Evolutionary conservation across 257 asterid genomes (phyloP).

Genomic region (Nicotiana attenuata): DNA sequence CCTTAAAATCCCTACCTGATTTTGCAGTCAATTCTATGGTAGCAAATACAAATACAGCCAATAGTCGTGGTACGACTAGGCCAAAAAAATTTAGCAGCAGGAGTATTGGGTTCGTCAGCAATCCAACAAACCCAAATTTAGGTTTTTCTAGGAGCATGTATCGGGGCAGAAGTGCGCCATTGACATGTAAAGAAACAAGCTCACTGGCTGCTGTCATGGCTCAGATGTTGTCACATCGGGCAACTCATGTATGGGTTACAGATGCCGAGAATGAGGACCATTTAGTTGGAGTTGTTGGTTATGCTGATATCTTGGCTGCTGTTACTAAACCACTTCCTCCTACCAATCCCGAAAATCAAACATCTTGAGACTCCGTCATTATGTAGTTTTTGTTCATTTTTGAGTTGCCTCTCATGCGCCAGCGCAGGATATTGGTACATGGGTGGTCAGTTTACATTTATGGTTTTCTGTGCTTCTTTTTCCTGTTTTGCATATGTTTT

Average conservation of each 20-base stretch:
- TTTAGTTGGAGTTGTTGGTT: constrained; percentile 84
- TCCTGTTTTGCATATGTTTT: not conserved
- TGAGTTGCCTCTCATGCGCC: not conserved
- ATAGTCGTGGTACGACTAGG: constrained; percentile 25
- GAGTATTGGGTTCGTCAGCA: constrained; percentile 68
- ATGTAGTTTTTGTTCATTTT: not conserved
- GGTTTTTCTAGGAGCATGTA: constrained; percentile 75
- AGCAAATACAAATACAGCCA: constrained; percentile 30
- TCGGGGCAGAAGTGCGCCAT: constrained; percentile 86
- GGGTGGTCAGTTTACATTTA: not conserved
- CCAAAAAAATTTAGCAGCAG: constrained; percentile 65
- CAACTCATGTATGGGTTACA: constrained; percentile 96
- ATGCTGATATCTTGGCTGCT: constrained; percentile 78
- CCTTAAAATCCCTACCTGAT: constrained; percentile 39
- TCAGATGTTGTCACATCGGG: constrained; percentile 94
- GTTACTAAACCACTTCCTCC: constrained; percentile 60
- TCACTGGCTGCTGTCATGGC: constrained; percentile 98
- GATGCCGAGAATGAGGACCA: constrained; percentile 64
- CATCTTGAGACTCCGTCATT: constrained; percentile 21
- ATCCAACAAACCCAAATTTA: constrained; percentile 32
- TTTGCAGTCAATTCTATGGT: constrained; percentile 18
- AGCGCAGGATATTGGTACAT: not conserved
- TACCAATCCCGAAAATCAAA: constrained; percentile 33
- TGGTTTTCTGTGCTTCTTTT: not conserved
- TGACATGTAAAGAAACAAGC: constrained; percentile 74